These are phyloP conservation scores for Albophoma yamanashiensis DNA, from an alignment of 2,329 filamentous ascomycete genomes.

Conservation along the genomic window DNA sequence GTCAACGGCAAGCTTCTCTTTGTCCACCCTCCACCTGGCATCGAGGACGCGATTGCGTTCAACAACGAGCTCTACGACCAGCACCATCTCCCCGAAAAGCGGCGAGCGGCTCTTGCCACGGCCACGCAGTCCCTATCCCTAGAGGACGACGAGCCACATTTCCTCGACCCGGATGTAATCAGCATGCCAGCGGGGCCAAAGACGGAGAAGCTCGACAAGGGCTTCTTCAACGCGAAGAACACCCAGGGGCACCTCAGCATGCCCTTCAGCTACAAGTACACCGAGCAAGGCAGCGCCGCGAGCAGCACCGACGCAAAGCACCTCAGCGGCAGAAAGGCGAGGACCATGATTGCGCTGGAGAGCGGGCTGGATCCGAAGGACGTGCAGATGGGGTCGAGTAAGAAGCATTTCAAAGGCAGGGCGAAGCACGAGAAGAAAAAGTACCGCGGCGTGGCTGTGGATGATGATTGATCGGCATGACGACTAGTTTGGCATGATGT, in stretches of 20 bases:
- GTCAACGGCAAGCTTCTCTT: slow-evolving; percentile 92
- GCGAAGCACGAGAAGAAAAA: slow-evolving; percentile 42
- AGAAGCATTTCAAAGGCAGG: slow-evolving; percentile 92
- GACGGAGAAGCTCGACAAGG: slow-evolving; percentile 67
- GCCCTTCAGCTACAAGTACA: slow-evolving; percentile 88
- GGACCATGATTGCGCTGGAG: slow-evolving; percentile 71
- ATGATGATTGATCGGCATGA: background rate
- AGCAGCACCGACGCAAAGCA: slow-evolving; percentile 39
- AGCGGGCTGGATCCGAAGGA: slow-evolving; percentile 77
- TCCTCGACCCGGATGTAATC: slow-evolving; percentile 35
- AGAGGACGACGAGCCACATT: slow-evolving; percentile 18
- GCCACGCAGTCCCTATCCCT: slow-evolving; percentile 36
- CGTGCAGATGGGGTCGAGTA: slow-evolving; percentile 51
- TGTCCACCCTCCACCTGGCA: slow-evolving; percentile 72
- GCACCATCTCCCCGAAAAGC: slow-evolving; percentile 70
- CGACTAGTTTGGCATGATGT: background rate
- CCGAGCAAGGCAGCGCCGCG: slow-evolving; percentile 54
- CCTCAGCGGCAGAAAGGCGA: slow-evolving; percentile 73
- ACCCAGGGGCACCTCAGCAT: slow-evolving; percentile 57
- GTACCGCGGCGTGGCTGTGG: slow-evolving; percentile 1
- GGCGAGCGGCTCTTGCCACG: slow-evolving; percentile 52
- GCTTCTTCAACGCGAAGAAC: slow-evolving; percentile 69
- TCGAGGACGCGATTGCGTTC: slow-evolving; percentile 65
- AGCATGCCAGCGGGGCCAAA: slow-evolving; percentile 55
- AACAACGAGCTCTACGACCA: slow-evolving; percentile 84